Evolutionary conservation across 345 rosid genomes (phyloP), one percentile per base, ranked within the genome.

Genomic region (Salix purpurea): DNA sequence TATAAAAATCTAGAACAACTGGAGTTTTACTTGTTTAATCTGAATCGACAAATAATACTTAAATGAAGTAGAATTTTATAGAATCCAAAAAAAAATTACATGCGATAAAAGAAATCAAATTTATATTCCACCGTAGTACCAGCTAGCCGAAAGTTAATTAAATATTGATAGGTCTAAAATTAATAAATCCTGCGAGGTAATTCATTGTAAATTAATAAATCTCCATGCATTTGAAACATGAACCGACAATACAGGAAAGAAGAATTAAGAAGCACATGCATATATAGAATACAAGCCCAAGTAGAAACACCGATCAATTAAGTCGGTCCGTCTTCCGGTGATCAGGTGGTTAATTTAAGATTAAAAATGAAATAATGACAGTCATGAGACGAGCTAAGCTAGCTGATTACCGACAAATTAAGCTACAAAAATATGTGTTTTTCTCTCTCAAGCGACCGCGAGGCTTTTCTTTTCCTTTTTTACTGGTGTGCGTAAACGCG

Each of bases 361-460:
- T 6, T 13, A 6, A n/a, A 7, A n/a, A 6, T 4, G 62, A 18
- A 52, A 40, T 60, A 58, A 65, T 30, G 77, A 60, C 69, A 62
- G 50, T 13, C 50, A 15, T 5, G 14, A 71, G 30, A 71, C 52
- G 72, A 79, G 69, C 39, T 74, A 76, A 72, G 79, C 54, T 13
- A 36, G 18, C 50, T 46, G 54, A 28, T 28, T 36, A 0, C 10
- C 32, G 65, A 54, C 30, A 39, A 42, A 26, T 7, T 16, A 14
- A n/a, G 36, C 23, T 7, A 28, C 5, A 19, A 11, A n/a, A 23
- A n/a, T 14, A 28, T 12, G 10, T 0, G 64, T n/a, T n/a, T 4
- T 8, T 23, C 1, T 0, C 23, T 58, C 64, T 1, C 61, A 68
- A 52, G 71, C 56, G 77, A 84, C 71, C 71, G 58, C 50, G 40